phyloP scores from a whole-genome alignment of 2,329 filamentous ascomycete species.

The Alternaria burnsii region DNA sequence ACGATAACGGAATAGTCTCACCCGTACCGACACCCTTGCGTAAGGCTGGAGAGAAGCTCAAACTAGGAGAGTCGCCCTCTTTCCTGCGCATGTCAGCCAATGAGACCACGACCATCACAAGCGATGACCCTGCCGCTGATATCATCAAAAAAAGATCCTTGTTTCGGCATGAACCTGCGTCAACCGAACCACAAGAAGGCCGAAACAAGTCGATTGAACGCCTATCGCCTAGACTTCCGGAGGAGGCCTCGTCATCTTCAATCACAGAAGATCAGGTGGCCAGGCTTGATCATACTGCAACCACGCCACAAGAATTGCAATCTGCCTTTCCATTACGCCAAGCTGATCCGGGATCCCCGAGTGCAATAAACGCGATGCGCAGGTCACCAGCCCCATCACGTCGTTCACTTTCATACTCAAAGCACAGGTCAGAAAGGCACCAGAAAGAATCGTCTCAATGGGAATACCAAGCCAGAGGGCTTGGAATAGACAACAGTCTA shows the following conservation, averaged over 20 bases:
- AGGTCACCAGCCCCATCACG: background rate
- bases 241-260: background rate
- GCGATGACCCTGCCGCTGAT: background rate
- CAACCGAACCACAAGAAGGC: background rate
- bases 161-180: background rate
- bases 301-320: background rate
- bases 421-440: background rate
- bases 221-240: background rate
- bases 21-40: slow-evolving; percentile 27
- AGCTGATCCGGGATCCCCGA: background rate
- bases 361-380: background rate
- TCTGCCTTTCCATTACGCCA: background rate
- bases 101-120: background rate
- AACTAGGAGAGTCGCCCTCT: slow-evolving; percentile 8
- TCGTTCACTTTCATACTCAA: background rate
- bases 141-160: background rate
- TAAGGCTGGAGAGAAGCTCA: slow-evolving; percentile 24
- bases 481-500: background rate
- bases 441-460: background rate
- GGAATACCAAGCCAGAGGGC: slow-evolving; percentile 3
- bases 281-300: background rate
- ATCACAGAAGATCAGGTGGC: background rate
- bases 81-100: background rate
- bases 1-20: slow-evolving; percentile 3
- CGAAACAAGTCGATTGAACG: background rate